Evolutionary conservation across 2,329 filamentous ascomycete genomes (phyloP).

Genomic region (Ceratocystis albifundus): DNA sequence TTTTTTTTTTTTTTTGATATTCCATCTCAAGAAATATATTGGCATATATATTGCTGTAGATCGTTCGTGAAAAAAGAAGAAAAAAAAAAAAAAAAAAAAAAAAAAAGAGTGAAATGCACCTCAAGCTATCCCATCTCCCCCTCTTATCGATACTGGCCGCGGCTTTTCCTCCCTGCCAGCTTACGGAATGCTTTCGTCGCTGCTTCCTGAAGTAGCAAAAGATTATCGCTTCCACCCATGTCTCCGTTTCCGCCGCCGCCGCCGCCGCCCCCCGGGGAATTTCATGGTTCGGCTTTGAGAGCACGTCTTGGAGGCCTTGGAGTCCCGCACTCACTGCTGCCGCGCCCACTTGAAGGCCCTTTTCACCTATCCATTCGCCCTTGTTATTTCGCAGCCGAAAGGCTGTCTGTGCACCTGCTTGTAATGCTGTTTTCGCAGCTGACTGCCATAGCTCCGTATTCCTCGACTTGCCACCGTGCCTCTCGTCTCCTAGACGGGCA

Average conservation of each 20-base stretch:
- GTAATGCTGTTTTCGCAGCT: conserved; percentile 38
- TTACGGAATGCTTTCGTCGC: conserved; percentile 20
- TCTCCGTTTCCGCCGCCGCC: conserved; percentile 17
- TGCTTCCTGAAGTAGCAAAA: conserved; percentile 20
- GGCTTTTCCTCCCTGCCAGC: conserved; percentile 9
- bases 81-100: too few relatives aligned
- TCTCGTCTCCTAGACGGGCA: background rate
- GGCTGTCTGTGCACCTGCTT: conserved; percentile 39
- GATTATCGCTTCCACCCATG: conserved; percentile 17
- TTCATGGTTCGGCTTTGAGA: conserved; percentile 25
- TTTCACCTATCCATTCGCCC: conserved; percentile 38
- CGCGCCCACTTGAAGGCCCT: conserved; percentile 39
- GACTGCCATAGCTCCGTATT: conserved; percentile 27
- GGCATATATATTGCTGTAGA: too few relatives aligned
- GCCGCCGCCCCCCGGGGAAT: conserved; percentile 14
- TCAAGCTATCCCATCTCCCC: background rate
- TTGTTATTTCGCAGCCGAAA: conserved; percentile 37
- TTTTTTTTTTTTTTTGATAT: too few relatives aligned
- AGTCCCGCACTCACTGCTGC: conserved; percentile 40
- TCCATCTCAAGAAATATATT: too few relatives aligned
- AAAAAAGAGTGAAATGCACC: background rate
- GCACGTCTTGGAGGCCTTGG: conserved; percentile 39
- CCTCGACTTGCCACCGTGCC: conserved; percentile 9
- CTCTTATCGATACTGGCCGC: background rate
- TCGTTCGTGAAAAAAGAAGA: too few relatives aligned